Evolutionary conservation across 345 rosid genomes (phyloP).

Genomic region (Eutrema yunnanense): DNA sequence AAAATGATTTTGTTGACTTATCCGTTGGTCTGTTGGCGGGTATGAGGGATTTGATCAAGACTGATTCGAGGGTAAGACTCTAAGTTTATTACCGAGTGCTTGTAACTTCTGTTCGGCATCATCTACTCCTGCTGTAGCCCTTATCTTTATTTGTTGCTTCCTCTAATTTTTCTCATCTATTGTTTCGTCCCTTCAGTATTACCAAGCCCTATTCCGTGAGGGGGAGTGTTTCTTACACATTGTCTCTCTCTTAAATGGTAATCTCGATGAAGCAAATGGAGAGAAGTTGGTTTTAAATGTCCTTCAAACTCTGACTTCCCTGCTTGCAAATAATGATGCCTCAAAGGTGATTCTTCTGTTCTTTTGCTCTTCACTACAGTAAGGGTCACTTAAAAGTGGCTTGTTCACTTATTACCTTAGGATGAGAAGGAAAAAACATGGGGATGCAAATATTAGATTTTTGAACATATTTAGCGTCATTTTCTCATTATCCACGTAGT

Average conservation of each 20-base stretch:
- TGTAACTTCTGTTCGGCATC: neutral
- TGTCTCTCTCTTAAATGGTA: conserved; percentile 86
- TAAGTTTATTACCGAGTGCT: neutral
- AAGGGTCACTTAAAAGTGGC: neutral
- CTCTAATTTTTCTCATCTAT: conserved; percentile 18
- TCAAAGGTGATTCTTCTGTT: conserved; percentile 61
- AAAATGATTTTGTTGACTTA: conserved; percentile 48
- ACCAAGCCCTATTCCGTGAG: conserved; percentile 79
- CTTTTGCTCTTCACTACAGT: conserved; percentile 1
- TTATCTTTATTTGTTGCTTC: conserved; percentile 3
- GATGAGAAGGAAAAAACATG: neutral
- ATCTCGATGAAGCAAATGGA: conserved; percentile 64
- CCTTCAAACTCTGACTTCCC: conserved; percentile 71
- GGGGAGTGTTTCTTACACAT: conserved; percentile 95
- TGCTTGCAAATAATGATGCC: conserved; percentile 73
- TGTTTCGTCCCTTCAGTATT: conserved; percentile 53
- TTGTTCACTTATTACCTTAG: conserved; percentile 7
- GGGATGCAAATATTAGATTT: neutral
- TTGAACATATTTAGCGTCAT: neutral
- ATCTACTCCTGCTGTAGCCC: conserved; percentile 1
- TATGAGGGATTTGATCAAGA: conserved; percentile 72
- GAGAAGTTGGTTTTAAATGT: conserved; percentile 87
- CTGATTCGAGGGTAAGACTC: conserved; percentile 51
- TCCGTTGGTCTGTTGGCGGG: conserved; percentile 75
- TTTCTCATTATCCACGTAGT: neutral